Conservation (phyloP, 768 basidiomycete species). For the Leccinum fibrillosum region DNA sequence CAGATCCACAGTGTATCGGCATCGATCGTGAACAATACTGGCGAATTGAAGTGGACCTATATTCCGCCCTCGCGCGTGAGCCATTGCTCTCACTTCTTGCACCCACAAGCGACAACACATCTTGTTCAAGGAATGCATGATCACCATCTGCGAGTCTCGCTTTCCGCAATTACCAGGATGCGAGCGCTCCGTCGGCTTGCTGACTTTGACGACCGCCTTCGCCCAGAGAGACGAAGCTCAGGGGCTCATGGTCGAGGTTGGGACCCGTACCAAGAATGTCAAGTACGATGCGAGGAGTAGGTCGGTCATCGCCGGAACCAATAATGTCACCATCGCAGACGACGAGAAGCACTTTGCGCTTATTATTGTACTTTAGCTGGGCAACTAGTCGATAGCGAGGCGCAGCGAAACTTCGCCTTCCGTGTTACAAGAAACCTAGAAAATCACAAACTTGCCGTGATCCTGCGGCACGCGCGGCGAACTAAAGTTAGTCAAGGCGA, state of each 20-base stretch:
- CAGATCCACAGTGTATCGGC: slow-evolving; percentile 94
- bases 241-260: slow-evolving; percentile 88
- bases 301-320: slow-evolving; percentile 93
- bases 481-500: slow-evolving; percentile 80
- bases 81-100: background rate
- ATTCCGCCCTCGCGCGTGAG: background rate
- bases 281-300: slow-evolving; percentile 93
- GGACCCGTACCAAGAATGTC: slow-evolving; percentile 97
- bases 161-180: slow-evolving; percentile 95
- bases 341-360: slow-evolving; percentile 89
- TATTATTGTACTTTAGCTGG: slow-evolving; percentile 94
- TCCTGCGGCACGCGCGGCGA: slow-evolving; percentile 82
- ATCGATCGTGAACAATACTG: slow-evolving; percentile 89
- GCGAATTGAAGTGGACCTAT: slow-evolving; percentile 92
- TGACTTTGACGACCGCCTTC: slow-evolving; percentile 84
- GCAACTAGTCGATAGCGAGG: slow-evolving; percentile 92
- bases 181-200: slow-evolving; percentile 90
- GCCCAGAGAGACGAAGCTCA: slow-evolving; percentile 91
- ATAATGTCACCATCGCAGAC: slow-evolving; percentile 99
- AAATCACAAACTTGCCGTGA: slow-evolving; percentile 95
- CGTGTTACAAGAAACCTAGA: slow-evolving; percentile 97
- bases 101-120: slow-evolving; percentile 34
- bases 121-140: slow-evolving; percentile 99
- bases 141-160: slow-evolving; percentile 92
- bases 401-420: slow-evolving; percentile 88